Conservation (phyloP, 176 grass and related monocot species). For the Poa pratensis region DNA sequence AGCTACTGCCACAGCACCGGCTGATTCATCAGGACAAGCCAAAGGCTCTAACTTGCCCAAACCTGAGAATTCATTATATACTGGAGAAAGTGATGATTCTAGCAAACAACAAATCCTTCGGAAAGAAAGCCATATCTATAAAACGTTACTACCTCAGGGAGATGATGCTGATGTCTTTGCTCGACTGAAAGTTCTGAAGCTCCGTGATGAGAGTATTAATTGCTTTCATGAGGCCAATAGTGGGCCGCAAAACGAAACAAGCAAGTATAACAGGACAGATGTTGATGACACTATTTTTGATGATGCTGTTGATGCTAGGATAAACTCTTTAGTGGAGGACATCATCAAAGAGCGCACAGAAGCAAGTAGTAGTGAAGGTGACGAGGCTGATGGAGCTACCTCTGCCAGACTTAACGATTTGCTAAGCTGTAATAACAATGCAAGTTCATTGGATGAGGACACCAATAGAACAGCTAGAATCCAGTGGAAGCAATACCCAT, state of each 20-base stretch:
- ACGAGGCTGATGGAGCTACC: constrained; percentile 21
- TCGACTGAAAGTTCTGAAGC: constrained; percentile 45
- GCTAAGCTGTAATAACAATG: constrained; percentile 6
- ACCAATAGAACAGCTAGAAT: constrained; percentile 24
- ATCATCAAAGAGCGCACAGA: constrained; percentile 16
- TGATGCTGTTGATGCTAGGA: constrained; percentile 6
- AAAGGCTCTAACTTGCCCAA: constrained; percentile 25
- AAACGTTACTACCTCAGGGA: constrained; percentile 16
- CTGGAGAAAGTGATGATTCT: constrained; percentile 8
- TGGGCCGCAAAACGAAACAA: constrained; percentile 36
- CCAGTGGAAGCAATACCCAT: constrained; percentile 24
- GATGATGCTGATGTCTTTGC: constrained; percentile 45
- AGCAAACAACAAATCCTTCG: constrained; percentile 40
- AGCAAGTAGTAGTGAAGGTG: constrained; percentile 27
- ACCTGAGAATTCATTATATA: background rate
- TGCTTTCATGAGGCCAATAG: constrained; percentile 1
- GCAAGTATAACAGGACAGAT: constrained; percentile 21
- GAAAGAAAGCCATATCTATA: constrained; percentile 26
- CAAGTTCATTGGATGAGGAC: background rate
- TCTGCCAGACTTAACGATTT: constrained; percentile 11
- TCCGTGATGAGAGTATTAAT: constrained; percentile 29
- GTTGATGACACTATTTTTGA: constrained; percentile 19
- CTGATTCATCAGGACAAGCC: constrained; percentile 13
- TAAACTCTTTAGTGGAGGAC: constrained; percentile 22
- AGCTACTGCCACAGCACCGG: background rate